Percentiles rank a stretch among this genome's conserved stretches.
phyloP scores from a whole-genome alignment of 495 filamentous ascomycete genomes.

The Penicillium lagena region DNA sequence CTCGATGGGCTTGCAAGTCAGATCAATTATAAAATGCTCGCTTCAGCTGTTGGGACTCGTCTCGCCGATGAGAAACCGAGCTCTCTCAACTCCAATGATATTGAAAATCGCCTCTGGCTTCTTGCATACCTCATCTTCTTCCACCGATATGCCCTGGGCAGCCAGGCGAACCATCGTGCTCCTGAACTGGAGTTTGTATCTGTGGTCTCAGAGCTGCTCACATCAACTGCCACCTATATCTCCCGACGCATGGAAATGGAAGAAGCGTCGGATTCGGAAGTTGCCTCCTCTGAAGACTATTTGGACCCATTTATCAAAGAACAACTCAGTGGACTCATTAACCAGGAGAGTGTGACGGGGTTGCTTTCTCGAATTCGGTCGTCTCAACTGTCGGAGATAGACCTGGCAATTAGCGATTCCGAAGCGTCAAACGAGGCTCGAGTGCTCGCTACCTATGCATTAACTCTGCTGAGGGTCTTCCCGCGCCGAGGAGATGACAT shows the following conservation, averaged over 20 bases:
- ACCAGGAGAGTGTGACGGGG: conserved; percentile 58
- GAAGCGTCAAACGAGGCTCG: conserved; percentile 54
- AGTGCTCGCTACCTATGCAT: conserved; percentile 75
- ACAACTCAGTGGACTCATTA: conserved; percentile 56
- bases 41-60: conserved; percentile 36
- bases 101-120: conserved; percentile 58
- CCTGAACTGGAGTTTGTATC: conserved; percentile 56
- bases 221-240: conserved; percentile 54
- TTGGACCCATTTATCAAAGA: conserved; percentile 53
- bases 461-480: conserved; percentile 82
- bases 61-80: conserved; percentile 21
- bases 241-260: conserved; percentile 48
- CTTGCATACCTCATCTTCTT: conserved; percentile 77
- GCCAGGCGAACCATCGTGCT: conserved; percentile 27
- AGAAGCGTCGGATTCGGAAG: conserved; percentile 28
- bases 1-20: conserved; percentile 41
- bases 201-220: conserved; percentile 58
- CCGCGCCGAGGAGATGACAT: conserved; percentile 81
- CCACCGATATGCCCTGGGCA: conserved; percentile 46
- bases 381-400: conserved; percentile 17
- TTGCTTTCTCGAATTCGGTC: conserved; percentile 43
- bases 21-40: conserved; percentile 50
- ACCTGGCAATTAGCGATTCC: conserved; percentile 15
- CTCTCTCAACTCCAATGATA: conserved; percentile 17
- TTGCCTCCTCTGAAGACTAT: conserved; percentile 7